Evolutionary conservation across 768 basidiomycete species (phyloP).

Genomic region (Leucocoprinus birnbaumii): DNA sequence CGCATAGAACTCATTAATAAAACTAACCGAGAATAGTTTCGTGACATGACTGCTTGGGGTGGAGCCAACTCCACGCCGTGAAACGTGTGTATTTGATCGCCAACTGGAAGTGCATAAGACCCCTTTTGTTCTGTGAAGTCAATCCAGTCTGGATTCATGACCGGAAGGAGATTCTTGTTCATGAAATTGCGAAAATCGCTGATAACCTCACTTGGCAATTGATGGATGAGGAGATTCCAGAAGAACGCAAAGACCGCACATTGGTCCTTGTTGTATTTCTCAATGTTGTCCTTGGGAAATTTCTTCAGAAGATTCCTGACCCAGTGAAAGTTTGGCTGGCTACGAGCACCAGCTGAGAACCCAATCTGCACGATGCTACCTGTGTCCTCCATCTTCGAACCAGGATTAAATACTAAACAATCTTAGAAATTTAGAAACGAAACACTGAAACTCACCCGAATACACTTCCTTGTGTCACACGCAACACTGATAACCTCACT

Average conservation of each 20-base stretch:
- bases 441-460: neutral
- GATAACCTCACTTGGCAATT: constrained; percentile 13
- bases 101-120: neutral
- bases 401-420: neutral
- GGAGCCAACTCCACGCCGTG: constrained; percentile 15
- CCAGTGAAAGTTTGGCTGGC: constrained; percentile 15
- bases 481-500: neutral
- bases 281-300: neutral
- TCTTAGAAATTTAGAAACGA: too few relatives aligned
- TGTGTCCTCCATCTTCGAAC: constrained; percentile 17
- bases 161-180: neutral
- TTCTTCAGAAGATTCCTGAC: constrained; percentile 12
- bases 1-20: neutral
- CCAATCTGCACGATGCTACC: constrained; percentile 12
- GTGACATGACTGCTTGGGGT: constrained; percentile 15
- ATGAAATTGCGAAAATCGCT: constrained; percentile 7
- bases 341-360: constrained; percentile 14
- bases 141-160: constrained; percentile 3
- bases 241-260: constrained; percentile 13
- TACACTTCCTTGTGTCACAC: neutral
- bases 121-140: neutral
- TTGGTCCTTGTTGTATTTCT: constrained; percentile 1
- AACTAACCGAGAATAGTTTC: constrained; percentile 17
- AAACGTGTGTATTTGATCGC: constrained; percentile 6
- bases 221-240: constrained; percentile 12